A percentile compares a stretch with the other conserved stretches of the same genome.
Evolutionary conservation across 768 basidiomycete species (phyloP).

Genomic region (Clathrus columnatus): DNA sequence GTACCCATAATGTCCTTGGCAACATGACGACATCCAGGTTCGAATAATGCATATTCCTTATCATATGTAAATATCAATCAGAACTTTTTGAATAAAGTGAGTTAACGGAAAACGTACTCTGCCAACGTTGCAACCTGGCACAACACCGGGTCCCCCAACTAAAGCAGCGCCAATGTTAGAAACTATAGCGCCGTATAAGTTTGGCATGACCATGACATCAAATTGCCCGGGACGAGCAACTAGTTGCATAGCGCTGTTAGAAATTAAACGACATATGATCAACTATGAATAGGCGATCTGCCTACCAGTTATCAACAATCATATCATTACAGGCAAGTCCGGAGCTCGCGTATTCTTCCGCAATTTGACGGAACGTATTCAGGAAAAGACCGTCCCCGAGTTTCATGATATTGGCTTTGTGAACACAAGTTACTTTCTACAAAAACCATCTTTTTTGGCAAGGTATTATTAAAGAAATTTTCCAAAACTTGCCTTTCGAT

Average conservation of each 20-base stretch:
- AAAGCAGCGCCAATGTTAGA: conserved; percentile 98
- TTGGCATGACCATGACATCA: conserved; percentile 99
- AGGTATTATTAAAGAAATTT: not conserved
- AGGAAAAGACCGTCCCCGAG: conserved; percentile 98
- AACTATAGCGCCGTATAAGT: conserved; percentile 93
- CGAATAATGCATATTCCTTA: conserved; percentile 94
- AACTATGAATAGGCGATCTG: conserved; percentile 16
- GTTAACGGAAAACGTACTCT: conserved; percentile 42
- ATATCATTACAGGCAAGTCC: conserved; percentile 95
- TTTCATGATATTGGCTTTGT: conserved; percentile 99
- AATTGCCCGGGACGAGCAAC: conserved; percentile 94
- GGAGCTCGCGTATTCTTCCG: conserved; percentile 89
- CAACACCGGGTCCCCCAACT: conserved; percentile 96
- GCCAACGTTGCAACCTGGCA: conserved; percentile 97
- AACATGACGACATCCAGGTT: conserved; percentile 95
- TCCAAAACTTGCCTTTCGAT: conserved; percentile 65
- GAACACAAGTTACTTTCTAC: conserved; percentile 98
- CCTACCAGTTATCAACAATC: conserved; percentile 97
- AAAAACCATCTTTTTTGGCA: not conserved
- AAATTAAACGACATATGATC: conserved; percentile 1
- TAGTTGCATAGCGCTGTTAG: conserved; percentile 90
- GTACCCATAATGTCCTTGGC: conserved; percentile 95
- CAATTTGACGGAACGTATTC: conserved; percentile 93
- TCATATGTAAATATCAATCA: not conserved
- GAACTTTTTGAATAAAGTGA: not conserved